phyloP scores from a whole-genome alignment of 2,329 filamentous ascomycete genomes.

The Claviceps sp. region DNA sequence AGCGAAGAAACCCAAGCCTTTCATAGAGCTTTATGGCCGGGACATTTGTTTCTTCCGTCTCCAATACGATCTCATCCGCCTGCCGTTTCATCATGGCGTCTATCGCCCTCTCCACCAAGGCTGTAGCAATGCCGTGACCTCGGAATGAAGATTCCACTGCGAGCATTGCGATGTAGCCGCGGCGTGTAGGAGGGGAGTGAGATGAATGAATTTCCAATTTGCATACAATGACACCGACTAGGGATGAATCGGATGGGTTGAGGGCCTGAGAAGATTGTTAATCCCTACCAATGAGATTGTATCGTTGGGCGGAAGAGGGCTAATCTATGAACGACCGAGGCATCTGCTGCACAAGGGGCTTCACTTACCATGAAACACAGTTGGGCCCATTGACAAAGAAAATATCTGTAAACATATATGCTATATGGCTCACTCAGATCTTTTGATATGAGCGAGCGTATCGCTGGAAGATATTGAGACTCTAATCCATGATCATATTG shows the following conservation, averaged over 20 bases:
- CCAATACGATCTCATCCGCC: slow-evolving; percentile 88
- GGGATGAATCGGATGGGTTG: slow-evolving; percentile 43
- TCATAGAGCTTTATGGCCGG: slow-evolving; percentile 90
- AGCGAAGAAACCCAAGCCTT: slow-evolving; percentile 77
- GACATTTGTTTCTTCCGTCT: slow-evolving; percentile 88
- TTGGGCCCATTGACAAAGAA: slow-evolving; percentile 93
- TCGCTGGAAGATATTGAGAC: slow-evolving; percentile 61
- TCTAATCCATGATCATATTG: slow-evolving; percentile 51
- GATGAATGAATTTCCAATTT: slow-evolving; percentile 86
- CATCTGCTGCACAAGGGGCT: background rate
- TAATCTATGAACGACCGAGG: background rate
- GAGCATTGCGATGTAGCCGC: slow-evolving; percentile 97
- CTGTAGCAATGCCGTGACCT: slow-evolving; percentile 76
- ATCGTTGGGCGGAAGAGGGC: background rate
- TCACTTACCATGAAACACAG: slow-evolving; percentile 76
- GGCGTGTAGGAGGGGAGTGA: slow-evolving; percentile 57
- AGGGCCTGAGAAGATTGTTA: slow-evolving; percentile 32
- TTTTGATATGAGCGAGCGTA: slow-evolving; percentile 85
- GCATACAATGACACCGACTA: slow-evolving; percentile 86
- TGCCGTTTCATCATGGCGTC: slow-evolving; percentile 74
- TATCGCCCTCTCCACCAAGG: slow-evolving; percentile 78
- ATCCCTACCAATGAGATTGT: background rate
- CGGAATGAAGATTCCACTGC: slow-evolving; percentile 74
- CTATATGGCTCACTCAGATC: slow-evolving; percentile 97
- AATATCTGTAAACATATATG: slow-evolving; percentile 98